Conservation (phyloP, 164 flowering plant species). For the Annona squamosa region DNA sequence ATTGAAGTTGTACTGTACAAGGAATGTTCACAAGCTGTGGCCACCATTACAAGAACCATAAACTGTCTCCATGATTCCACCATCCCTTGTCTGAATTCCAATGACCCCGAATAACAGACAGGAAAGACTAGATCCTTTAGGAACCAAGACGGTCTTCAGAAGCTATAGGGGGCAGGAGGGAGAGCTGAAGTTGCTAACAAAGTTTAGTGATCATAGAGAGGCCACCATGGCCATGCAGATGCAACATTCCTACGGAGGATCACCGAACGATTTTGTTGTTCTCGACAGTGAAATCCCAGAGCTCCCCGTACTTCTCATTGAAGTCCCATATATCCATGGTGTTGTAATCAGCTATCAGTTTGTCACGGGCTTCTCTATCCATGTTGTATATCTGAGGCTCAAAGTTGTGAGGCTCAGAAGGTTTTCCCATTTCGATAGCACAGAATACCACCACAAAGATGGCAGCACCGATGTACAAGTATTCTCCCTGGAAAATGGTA, state of each 20-base stretch:
- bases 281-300: constrained; percentile 87
- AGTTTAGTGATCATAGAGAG: too few relatives aligned
- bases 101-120: too few relatives aligned
- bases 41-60: neutral
- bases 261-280: constrained; percentile 20
- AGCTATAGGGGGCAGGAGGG: too few relatives aligned
- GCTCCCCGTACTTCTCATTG: constrained; percentile 88
- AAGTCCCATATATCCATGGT: constrained; percentile 95
- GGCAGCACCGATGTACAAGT: constrained; percentile 78
- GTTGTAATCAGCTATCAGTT: constrained; percentile 78
- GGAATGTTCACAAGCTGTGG: neutral
- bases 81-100: too few relatives aligned
- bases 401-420: constrained; percentile 82
- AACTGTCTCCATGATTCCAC: neutral
- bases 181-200: too few relatives aligned
- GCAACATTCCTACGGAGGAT: neutral
- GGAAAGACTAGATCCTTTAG: too few relatives aligned
- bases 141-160: too few relatives aligned
- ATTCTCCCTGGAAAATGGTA: constrained; percentile 58
- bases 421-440: constrained; percentile 87
- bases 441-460: constrained; percentile 65
- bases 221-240: too few relatives aligned
- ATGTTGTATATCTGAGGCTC: constrained; percentile 91
- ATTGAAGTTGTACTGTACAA: neutral
- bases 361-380: constrained; percentile 94